A percentile compares a stretch with the other conserved stretches of the same genome.
phyloP scores from a whole-genome alignment of 2,329 filamentous ascomycete genomes.

The Aaosphaeria arxii region DNA sequence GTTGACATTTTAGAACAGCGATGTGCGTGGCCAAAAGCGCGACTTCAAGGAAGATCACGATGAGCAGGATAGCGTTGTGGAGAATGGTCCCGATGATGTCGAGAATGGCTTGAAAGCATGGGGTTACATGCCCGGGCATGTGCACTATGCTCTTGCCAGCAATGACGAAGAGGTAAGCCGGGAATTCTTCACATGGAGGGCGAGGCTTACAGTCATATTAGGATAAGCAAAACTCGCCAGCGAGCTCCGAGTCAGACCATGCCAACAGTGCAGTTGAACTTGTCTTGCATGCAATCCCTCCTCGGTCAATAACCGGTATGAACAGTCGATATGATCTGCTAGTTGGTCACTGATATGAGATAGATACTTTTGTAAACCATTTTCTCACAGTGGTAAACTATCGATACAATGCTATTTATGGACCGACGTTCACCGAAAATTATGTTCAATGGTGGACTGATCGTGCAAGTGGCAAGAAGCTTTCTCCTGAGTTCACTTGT shows the following conservation, averaged over 20 bases:
- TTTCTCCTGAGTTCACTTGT: slow-evolving; percentile 47
- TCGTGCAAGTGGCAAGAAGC: slow-evolving; percentile 28
- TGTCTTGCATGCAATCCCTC: slow-evolving; percentile 29
- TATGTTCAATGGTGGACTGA: slow-evolving; percentile 48
- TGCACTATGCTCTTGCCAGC: slow-evolving; percentile 23
- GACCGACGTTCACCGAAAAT: slow-evolving; percentile 43
- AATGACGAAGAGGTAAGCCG: neutral
- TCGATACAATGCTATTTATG: slow-evolving; percentile 48
- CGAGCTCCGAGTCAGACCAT: slow-evolving; percentile 8
- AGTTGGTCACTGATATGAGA: slow-evolving; percentile 2
- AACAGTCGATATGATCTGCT: neutral
- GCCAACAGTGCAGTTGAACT: slow-evolving; percentile 29
- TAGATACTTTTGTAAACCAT: slow-evolving; percentile 47
- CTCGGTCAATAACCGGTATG: slow-evolving; percentile 28
- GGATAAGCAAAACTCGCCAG: neutral
- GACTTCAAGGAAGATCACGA: slow-evolving; percentile 7
- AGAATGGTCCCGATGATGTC: slow-evolving; percentile 6
- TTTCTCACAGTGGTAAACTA: slow-evolving; percentile 46
- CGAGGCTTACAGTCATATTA: neutral
- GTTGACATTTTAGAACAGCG: slow-evolving; percentile 4
- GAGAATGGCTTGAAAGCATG: slow-evolving; percentile 29
- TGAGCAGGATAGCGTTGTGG: slow-evolving; percentile 4
- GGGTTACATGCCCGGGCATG: slow-evolving; percentile 37
- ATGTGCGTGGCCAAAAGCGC: slow-evolving; percentile 18
- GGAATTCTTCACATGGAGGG: neutral